Evolutionary conservation across 2,329 filamentous ascomycete genomes (phyloP).

Genomic region (Clonostachys solani): DNA sequence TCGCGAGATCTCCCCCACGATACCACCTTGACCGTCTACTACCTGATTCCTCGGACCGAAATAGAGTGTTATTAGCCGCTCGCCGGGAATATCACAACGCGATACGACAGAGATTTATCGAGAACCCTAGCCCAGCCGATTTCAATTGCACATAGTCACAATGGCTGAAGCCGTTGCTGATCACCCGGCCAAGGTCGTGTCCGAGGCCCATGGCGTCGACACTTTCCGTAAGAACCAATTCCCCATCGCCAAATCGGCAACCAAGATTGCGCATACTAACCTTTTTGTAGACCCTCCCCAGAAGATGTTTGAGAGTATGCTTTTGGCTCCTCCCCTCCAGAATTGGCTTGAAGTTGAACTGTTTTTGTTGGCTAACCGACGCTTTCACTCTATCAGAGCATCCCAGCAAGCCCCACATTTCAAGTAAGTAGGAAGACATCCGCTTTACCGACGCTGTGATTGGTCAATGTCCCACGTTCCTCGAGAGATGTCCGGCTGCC

Average conservation of each 20-base stretch:
- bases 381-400: constrained; percentile 46
- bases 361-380: not conserved
- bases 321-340: not conserved
- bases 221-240: constrained; percentile 57
- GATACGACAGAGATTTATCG: too few relatives aligned
- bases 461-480: too few relatives aligned
- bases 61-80: too few relatives aligned
- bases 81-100: too few relatives aligned
- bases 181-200: constrained; percentile 33
- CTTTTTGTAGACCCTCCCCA: constrained; percentile 50
- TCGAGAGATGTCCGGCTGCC: too few relatives aligned
- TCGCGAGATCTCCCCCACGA: too few relatives aligned
- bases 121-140: too few relatives aligned
- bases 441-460: not conserved
- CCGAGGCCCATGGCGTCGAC: constrained; percentile 75
- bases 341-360: not conserved
- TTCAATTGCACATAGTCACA: not conserved
- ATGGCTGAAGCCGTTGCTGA: not conserved
- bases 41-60: too few relatives aligned
- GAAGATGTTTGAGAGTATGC: constrained; percentile 66
- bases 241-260: constrained; percentile 2
- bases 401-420: constrained; percentile 64
- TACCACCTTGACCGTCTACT: too few relatives aligned
- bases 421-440: constrained; percentile 40
- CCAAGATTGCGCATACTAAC: constrained; percentile 12